These are phyloP conservation scores for Tolypocladium amazonense DNA, from an alignment of 2,329 filamentous ascomycete species.

Conservation along the genomic window DNA sequence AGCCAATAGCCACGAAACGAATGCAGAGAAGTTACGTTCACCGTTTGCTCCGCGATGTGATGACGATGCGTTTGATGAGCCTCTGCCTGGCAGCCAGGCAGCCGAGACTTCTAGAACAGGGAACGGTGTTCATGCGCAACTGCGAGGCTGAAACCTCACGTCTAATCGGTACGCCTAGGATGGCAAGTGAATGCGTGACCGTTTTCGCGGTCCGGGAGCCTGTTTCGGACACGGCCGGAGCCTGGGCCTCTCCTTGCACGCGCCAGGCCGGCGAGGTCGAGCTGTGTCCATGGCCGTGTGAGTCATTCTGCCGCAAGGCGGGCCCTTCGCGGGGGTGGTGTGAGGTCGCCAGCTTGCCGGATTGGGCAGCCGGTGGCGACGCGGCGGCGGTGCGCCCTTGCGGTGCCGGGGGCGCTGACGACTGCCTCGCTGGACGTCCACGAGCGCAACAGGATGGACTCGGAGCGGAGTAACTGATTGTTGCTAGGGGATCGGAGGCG, in stretches of 20 bases:
- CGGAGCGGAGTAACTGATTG: not conserved
- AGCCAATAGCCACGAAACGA: not conserved
- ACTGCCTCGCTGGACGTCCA: not conserved
- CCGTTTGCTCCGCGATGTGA: not conserved
- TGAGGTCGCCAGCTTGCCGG: slow-evolving; percentile 12
- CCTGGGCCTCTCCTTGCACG: not conserved
- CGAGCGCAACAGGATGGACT: not conserved
- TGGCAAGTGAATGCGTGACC: not conserved
- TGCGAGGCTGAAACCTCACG: not conserved
- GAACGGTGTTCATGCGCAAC: not conserved
- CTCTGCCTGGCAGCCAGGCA: not conserved
- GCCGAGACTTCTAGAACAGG: not conserved
- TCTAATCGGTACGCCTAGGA: not conserved
- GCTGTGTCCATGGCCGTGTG: slow-evolving; percentile 8
- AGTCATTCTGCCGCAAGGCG: slow-evolving; percentile 12
- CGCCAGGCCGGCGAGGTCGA: not conserved
- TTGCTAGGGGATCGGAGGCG: not conserved
- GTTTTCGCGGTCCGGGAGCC: not conserved
- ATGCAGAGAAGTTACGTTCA: not conserved
- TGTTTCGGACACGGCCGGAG: not conserved
- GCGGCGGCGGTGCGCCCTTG: not conserved
- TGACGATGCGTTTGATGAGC: not conserved
- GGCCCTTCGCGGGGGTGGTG: slow-evolving; percentile 1
- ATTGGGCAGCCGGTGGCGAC: slow-evolving; percentile 13
- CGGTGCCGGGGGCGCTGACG: not conserved